Evolutionary conservation across 495 filamentous ascomycete genomes (phyloP), one percentile per base, ranked within the genome.

Genomic region (Penicillium macrosclerotiorum): DNA sequence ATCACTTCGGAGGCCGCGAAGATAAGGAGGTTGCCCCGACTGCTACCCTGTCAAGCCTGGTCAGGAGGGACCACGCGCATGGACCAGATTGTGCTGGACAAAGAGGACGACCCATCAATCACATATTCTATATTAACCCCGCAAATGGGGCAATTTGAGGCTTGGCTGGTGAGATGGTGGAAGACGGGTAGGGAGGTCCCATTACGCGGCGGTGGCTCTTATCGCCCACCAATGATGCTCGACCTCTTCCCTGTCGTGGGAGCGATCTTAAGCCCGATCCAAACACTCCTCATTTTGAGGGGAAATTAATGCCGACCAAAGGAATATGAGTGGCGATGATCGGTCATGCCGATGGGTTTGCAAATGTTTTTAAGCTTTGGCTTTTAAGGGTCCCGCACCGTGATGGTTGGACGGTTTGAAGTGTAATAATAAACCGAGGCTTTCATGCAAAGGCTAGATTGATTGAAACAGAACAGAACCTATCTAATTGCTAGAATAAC

Each of bases 11-110:
- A 11, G 38, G 14, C 30, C 38, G 24, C 25, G 25, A 18, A 9
- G 38, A 41, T 29, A 41, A 41, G 8, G 30, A 11, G 38, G 36
- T 24, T 38, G 36, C 22, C 36, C 25, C 36, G 20, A 23, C 36
- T 19, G 33, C 33, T 19, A 34, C 31, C 6, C 31, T 8, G 32
- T 8, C 32, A 17, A 34, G n/a, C 26, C n/a, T 19, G 19, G 19
- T 13, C 17, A 24, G 39, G 22, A 8, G 14, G 19, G 30, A 32
- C 17, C 27, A 42, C 39, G 25, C 26, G 34, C 11, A 25, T 34
- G 34, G 14, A 17, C 22, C 24, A 12, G 12, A 31, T 20, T 32
- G 32, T 17, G 34, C n/a, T n/a, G n/a, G n/a, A n/a, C n/a, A n/a
- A n/a, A 29, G 17, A 27, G 24, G 34, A 37, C 19, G 37, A 29